These are phyloP conservation scores for Leishmania major DNA, from an alignment of 208 protist species.

Conservation along the genomic window DNA sequence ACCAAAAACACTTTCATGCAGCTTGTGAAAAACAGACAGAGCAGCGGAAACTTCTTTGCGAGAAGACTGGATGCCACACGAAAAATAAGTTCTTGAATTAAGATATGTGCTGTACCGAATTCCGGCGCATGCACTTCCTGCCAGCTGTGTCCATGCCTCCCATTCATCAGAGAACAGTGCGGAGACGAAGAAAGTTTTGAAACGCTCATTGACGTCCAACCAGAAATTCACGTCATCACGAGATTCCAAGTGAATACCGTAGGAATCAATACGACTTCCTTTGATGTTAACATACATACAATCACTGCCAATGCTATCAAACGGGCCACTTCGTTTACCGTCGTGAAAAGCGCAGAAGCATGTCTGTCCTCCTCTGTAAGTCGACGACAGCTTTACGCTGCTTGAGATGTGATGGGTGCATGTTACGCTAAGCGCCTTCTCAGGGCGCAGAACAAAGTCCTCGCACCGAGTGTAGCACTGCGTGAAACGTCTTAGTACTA, in stretches of 20 bases:
- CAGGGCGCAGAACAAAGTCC: conserved; percentile 4
- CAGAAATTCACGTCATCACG: conserved; percentile 25
- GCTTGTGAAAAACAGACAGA: conserved; percentile 7
- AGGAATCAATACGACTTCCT: neutral
- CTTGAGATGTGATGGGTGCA: conserved; percentile 7
- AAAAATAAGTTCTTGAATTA: neutral
- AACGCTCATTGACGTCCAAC: conserved; percentile 3
- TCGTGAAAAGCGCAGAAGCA: conserved; percentile 8
- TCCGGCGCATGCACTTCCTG: conserved; percentile 17
- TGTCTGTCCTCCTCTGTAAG: neutral
- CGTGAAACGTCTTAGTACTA: conserved; percentile 3
- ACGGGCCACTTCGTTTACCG: neutral
- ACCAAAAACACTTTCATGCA: neutral
- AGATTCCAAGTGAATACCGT: conserved; percentile 24
- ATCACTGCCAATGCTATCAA: neutral
- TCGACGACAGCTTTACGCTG: neutral
- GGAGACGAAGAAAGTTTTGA: conserved; percentile 20
- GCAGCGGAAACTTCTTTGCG: conserved; percentile 12
- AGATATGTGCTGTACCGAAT: conserved; percentile 10
- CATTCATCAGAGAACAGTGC: conserved; percentile 22
- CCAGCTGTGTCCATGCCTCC: conserved; percentile 28
- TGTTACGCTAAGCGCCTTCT: neutral
- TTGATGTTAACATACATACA: conserved; percentile 3
- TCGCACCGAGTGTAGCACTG: conserved; percentile 12
- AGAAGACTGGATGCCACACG: conserved; percentile 22